Percentiles rank a stretch among this genome's conserved stretches.
These are phyloP conservation scores for Schoenoplectus triqueter DNA, from an alignment of 202 grass and related monocot species.

Conservation along the genomic window DNA sequence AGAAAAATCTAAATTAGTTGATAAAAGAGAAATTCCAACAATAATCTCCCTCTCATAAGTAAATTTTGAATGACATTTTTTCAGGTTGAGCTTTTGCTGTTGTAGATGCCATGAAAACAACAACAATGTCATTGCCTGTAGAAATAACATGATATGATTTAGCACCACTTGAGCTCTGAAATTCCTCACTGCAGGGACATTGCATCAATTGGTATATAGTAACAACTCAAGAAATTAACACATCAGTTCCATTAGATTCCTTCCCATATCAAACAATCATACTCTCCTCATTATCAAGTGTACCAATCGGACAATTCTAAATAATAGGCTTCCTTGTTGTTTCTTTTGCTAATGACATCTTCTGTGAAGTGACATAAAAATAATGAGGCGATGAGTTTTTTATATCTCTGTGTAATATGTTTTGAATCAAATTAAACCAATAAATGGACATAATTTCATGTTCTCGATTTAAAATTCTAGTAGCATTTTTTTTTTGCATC, in stretches of 20 bases:
- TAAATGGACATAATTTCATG: constrained; percentile 22
- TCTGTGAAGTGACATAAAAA: constrained; percentile 44
- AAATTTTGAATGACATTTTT: constrained; percentile 45
- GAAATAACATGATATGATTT: constrained; percentile 31
- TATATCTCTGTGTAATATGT: constrained; percentile 8
- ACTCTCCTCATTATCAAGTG: constrained; percentile 71
- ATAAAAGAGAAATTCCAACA: constrained; percentile 32
- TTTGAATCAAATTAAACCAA: constrained; percentile 30
- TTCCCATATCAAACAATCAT: constrained; percentile 67
- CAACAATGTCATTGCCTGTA: constrained; percentile 45
- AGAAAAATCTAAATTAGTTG: constrained; percentile 31
- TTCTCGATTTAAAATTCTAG: constrained; percentile 31
- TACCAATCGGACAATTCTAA: constrained; percentile 84
- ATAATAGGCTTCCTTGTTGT: constrained; percentile 44
- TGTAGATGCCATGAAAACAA: constrained; percentile 44
- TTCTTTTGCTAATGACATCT: constrained; percentile 45
- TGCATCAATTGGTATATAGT: constrained; percentile 15
- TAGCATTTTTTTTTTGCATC: background rate
- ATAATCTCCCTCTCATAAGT: constrained; percentile 55
- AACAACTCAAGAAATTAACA: constrained; percentile 21
- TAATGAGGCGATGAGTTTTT: constrained; percentile 34
- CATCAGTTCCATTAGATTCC: constrained; percentile 60
- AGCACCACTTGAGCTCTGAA: background rate
- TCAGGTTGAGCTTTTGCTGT: constrained; percentile 43
- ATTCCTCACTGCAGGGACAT: background rate